These are phyloP conservation scores for Nigrospora sphaerica DNA, from an alignment of 2,329 filamentous ascomycete genomes.

Conservation along the genomic window DNA sequence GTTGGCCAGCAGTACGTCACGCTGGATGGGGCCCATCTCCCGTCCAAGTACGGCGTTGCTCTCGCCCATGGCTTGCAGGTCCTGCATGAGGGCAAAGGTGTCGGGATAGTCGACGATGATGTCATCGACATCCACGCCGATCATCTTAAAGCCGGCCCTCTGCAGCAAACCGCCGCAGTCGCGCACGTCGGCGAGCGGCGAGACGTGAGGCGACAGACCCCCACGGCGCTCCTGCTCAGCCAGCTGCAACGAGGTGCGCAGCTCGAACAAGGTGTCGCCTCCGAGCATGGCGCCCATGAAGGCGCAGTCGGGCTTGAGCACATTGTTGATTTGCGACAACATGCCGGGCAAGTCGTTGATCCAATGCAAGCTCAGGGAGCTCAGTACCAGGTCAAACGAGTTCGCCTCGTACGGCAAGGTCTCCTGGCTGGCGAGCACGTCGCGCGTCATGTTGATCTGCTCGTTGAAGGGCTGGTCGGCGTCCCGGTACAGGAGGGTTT, in stretches of 20 bases:
- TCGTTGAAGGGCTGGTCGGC: slow-evolving; percentile 66
- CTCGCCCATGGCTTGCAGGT: slow-evolving; percentile 95
- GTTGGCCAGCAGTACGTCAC: slow-evolving; percentile 79
- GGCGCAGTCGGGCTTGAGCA: slow-evolving; percentile 83
- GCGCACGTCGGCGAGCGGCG: slow-evolving; percentile 82
- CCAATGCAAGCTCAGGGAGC: slow-evolving; percentile 89
- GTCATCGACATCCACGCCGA: slow-evolving; percentile 96
- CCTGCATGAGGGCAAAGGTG: slow-evolving; percentile 83
- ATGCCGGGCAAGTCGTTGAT: slow-evolving; percentile 90
- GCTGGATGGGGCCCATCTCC: slow-evolving; percentile 68
- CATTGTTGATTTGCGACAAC: slow-evolving; percentile 74
- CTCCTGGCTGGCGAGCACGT: slow-evolving; percentile 70
- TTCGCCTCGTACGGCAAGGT: slow-evolving; percentile 67
- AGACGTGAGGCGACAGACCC: slow-evolving; percentile 87
- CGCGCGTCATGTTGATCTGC: slow-evolving; percentile 62
- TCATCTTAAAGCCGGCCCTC: slow-evolving; percentile 84
- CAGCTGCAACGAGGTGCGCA: slow-evolving; percentile 87
- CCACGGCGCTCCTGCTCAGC: slow-evolving; percentile 85
- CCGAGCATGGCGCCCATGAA: slow-evolving; percentile 97
- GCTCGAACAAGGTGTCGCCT: slow-evolving; percentile 87
- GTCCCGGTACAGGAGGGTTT: slow-evolving; percentile 73
- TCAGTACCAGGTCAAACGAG: slow-evolving; percentile 84
- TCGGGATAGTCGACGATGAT: slow-evolving; percentile 93
- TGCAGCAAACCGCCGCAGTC: slow-evolving; percentile 85
- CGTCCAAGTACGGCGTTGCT: slow-evolving; percentile 81